Percentiles rank a stretch among this genome's conserved stretches.
phyloP scores from a whole-genome alignment of 768 basidiomycete species.

The Cyclocybe aegerita region DNA sequence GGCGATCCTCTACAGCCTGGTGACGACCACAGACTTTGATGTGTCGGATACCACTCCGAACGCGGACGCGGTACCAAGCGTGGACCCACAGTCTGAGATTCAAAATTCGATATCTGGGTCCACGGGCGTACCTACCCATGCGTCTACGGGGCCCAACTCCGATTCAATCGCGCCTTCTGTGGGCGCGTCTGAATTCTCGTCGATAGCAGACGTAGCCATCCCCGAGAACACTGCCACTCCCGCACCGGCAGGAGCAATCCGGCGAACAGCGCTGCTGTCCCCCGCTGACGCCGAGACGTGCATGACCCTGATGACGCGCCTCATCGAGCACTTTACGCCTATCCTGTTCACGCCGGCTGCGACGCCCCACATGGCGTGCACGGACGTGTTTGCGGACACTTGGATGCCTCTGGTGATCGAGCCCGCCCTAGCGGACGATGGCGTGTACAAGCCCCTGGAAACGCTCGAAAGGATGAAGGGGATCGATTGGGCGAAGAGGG shows the following conservation, averaged over 20 bases:
- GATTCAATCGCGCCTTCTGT: slow-evolving; percentile 7
- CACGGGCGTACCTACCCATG: not conserved
- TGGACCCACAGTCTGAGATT: slow-evolving; percentile 5
- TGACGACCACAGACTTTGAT: slow-evolving; percentile 59
- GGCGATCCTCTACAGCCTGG: slow-evolving; percentile 61
- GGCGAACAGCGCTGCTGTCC: slow-evolving; percentile 17
- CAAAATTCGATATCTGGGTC: slow-evolving; percentile 5
- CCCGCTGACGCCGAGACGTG: slow-evolving; percentile 38
- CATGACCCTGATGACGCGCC: slow-evolving; percentile 44
- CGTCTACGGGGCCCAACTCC: not conserved
- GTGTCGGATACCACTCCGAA: slow-evolving; percentile 25
- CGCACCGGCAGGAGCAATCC: too few relatives aligned
- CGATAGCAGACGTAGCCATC: not conserved
- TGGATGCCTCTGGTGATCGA: slow-evolving; percentile 75
- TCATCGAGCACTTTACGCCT: slow-evolving; percentile 72
- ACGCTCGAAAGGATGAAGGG: slow-evolving; percentile 59
- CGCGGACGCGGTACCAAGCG: not conserved
- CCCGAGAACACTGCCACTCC: slow-evolving; percentile 1
- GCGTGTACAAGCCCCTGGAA: slow-evolving; percentile 72
- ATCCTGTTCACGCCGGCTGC: slow-evolving; percentile 69
- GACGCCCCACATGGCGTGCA: slow-evolving; percentile 74
- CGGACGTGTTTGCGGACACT: slow-evolving; percentile 64
- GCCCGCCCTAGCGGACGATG: slow-evolving; percentile 59
- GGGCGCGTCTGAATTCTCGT: not conserved
- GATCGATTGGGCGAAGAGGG: slow-evolving; percentile 57